Evolutionary conservation across 2,329 filamentous ascomycete genomes (phyloP).

Genomic region (Paecilomyces variotii): DNA sequence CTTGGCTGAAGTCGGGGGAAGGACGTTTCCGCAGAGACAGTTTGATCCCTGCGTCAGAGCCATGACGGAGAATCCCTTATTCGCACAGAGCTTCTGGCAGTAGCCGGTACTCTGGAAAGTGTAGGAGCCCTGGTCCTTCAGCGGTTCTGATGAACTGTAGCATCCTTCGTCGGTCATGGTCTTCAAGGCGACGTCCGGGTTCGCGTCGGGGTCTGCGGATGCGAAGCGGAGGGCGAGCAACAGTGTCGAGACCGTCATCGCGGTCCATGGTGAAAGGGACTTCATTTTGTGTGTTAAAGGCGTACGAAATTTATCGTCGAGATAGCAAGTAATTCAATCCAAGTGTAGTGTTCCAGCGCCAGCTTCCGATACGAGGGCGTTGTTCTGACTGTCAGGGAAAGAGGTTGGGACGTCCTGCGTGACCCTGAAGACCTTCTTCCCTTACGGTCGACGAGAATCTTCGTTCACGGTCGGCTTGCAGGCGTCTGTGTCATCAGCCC

Average conservation of each 20-base stretch:
- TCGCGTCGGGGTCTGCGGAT: constrained; percentile 9
- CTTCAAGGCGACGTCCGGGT: constrained; percentile 1
- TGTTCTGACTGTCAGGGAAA: constrained; percentile 10
- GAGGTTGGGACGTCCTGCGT: constrained; percentile 31
- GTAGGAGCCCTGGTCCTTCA: constrained; percentile 42
- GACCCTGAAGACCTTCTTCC: constrained; percentile 18
- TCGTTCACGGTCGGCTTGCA: neutral
- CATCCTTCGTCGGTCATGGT: constrained; percentile 39
- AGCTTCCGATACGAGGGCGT: constrained; percentile 13
- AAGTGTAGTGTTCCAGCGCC: constrained; percentile 5
- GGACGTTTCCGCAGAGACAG: constrained; percentile 66
- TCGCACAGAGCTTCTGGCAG: constrained; percentile 46
- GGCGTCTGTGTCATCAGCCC: neutral
- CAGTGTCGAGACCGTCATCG: constrained; percentile 17
- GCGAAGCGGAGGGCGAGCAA: constrained; percentile 16
- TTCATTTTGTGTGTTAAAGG: constrained; percentile 15
- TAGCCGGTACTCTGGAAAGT: constrained; percentile 48
- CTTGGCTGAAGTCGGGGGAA: constrained; percentile 52
- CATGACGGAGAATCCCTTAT: constrained; percentile 48
- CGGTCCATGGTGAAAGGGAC: constrained; percentile 17
- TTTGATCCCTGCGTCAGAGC: constrained; percentile 52
- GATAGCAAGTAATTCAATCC: neutral
- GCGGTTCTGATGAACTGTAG: constrained; percentile 40
- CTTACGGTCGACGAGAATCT: neutral
- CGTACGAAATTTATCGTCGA: constrained; percentile 1